Percentiles rank a stretch among this genome's conserved stretches.
Evolutionary conservation across 257 asterid genomes (phyloP).

Genomic region (Ilex aquifolium): DNA sequence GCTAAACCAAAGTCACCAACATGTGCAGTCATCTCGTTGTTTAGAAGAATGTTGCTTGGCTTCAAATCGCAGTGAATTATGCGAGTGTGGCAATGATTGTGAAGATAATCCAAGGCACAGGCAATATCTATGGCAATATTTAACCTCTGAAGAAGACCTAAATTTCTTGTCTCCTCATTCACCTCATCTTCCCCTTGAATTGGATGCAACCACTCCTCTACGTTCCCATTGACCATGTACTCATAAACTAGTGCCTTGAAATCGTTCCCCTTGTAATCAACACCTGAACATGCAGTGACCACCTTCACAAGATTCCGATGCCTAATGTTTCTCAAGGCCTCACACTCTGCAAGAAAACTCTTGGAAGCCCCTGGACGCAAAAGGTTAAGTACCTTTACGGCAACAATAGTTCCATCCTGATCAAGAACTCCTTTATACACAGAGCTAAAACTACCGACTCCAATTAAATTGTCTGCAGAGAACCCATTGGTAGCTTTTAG

Average conservation of each 20-base stretch:
- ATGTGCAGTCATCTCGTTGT: no score
- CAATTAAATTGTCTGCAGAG: no score
- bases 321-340: slow-evolving; percentile 21
- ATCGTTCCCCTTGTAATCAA: slow-evolving; percentile 15
- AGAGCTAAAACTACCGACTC: no score
- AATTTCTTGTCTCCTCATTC: background rate
- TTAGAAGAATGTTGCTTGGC: no score
- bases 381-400: slow-evolving; percentile 18
- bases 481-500: no score
- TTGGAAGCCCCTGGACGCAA: slow-evolving; percentile 15
- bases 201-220: no score
- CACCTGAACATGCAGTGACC: slow-evolving; percentile 20
- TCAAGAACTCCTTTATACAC: background rate
- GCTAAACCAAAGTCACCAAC: no score
- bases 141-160: slow-evolving; percentile 12
- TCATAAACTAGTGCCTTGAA: slow-evolving; percentile 21
- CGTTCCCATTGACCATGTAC: no score
- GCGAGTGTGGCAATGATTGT: slow-evolving; percentile 15
- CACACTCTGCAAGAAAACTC: slow-evolving; percentile 27
- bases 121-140: slow-evolving; percentile 20
- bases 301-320: slow-evolving; percentile 25
- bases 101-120: slow-evolving; percentile 25
- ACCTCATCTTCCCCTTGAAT: no score
- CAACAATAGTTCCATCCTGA: slow-evolving; percentile 9
- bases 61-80: slow-evolving; percentile 13